phyloP scores from a whole-genome alignment of 768 basidiomycete genomes.

The Tulasnella sp. region DNA sequence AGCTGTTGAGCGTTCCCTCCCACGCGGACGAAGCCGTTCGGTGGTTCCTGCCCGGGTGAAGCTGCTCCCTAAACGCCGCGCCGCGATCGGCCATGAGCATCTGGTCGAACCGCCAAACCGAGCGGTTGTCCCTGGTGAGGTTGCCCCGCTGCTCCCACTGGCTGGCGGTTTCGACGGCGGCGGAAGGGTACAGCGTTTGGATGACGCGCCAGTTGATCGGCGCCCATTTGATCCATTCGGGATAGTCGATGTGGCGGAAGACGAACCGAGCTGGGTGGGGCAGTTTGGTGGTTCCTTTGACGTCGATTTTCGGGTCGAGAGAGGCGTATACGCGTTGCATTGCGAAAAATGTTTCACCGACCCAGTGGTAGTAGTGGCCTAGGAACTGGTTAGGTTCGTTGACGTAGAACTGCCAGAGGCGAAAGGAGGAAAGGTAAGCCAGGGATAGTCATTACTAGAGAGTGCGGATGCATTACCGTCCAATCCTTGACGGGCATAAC shows the following conservation, averaged over 20 bases:
- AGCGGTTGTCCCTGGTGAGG: conserved; percentile 53
- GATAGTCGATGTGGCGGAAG: conserved; percentile 56
- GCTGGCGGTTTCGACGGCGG: conserved; percentile 63
- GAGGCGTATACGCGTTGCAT: conserved; percentile 63
- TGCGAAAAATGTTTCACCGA: conserved; percentile 78
- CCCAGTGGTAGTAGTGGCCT: conserved; percentile 87
- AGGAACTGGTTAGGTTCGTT: conserved; percentile 84
- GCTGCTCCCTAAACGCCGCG: conserved; percentile 68
- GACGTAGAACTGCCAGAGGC: conserved; percentile 74
- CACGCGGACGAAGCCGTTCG: conserved; percentile 20
- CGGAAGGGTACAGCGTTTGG: conserved; percentile 44
- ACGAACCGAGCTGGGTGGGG: conserved; percentile 70
- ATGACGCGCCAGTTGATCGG: conserved; percentile 21
- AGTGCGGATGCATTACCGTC: conserved; percentile 53
- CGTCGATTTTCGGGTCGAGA: conserved; percentile 41
- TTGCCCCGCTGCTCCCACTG: conserved; percentile 58
- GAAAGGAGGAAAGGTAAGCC: conserved; percentile 47
- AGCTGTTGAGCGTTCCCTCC: neutral
- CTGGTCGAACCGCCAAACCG: conserved; percentile 66
- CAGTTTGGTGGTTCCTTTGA: conserved; percentile 45
- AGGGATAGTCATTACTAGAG: conserved; percentile 2
- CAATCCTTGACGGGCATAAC: conserved; percentile 60
- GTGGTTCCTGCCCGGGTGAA: conserved; percentile 46
- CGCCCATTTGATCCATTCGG: conserved; percentile 53
- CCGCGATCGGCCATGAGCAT: conserved; percentile 74